phyloP scores from a whole-genome alignment of 495 filamentous ascomycete genomes.

The Aspergillus baeticus region DNA sequence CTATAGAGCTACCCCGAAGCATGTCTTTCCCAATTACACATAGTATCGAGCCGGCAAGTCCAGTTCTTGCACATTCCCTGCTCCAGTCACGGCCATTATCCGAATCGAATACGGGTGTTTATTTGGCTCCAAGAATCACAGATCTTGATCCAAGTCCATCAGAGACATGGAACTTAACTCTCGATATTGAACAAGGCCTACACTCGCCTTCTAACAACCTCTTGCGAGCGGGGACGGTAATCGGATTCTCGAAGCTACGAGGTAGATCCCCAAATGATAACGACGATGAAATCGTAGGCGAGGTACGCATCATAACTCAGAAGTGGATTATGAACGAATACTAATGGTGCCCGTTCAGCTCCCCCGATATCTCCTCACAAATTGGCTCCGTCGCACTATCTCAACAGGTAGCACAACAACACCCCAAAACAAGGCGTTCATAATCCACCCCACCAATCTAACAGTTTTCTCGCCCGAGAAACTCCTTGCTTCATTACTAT shows the following conservation, averaged over 20 bases:
- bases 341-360: slow-evolving; percentile 15
- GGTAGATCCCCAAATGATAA: slow-evolving; percentile 24
- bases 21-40: slow-evolving; percentile 19
- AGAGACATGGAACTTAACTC: slow-evolving; percentile 31
- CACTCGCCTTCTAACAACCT: slow-evolving; percentile 13
- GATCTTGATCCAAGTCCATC: background rate
- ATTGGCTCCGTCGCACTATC: slow-evolving; percentile 10
- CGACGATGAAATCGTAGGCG: slow-evolving; percentile 33
- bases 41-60: slow-evolving; percentile 31
- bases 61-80: slow-evolving; percentile 37
- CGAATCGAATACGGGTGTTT: background rate
- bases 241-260: slow-evolving; percentile 40
- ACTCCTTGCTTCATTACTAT: slow-evolving; percentile 47
- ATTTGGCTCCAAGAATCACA: background rate
- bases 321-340: background rate
- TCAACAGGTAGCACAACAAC: slow-evolving; percentile 11
- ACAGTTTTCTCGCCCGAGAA: slow-evolving; percentile 75
- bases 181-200: slow-evolving; percentile 29
- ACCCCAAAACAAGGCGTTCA: slow-evolving; percentile 29
- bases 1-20: background rate
- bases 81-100: slow-evolving; percentile 7
- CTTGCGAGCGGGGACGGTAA: slow-evolving; percentile 34
- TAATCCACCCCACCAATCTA: slow-evolving; percentile 75
- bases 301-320: slow-evolving; percentile 22
- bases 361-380: slow-evolving; percentile 24